A percentile compares a stretch with the other conserved stretches of the same genome.
These are phyloP conservation scores for Chenopodium suecicum DNA, from an alignment of 148 eudicot genomes.

Conservation along the genomic window DNA sequence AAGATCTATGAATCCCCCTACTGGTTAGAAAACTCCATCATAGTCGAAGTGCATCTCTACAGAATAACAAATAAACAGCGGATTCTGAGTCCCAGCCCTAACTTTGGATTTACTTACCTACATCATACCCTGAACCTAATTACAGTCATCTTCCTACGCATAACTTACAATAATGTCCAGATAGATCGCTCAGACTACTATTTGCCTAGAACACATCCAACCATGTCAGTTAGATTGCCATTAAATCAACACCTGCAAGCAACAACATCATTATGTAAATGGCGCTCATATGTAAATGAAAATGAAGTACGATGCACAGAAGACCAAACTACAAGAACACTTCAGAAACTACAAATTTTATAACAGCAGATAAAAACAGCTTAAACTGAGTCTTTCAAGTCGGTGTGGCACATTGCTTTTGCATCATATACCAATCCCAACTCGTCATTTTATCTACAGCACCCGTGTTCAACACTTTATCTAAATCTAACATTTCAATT, in stretches of 20 bases:
- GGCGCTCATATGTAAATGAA: background rate
- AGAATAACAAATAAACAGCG: conserved; percentile 15
- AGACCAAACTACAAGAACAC: background rate
- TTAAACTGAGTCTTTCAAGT: background rate
- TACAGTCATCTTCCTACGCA: conserved; percentile 27
- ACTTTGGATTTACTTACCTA: conserved; percentile 22
- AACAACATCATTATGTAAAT: background rate
- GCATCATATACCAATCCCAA: background rate
- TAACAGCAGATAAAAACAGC: background rate
- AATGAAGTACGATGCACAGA: background rate
- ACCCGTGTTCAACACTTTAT: background rate
- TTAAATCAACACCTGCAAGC: conserved; percentile 26
- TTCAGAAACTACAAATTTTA: background rate
- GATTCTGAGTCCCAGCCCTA: conserved; percentile 3
- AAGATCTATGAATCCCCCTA: conserved; percentile 7
- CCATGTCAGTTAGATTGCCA: conserved; percentile 19
- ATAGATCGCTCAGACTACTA: conserved; percentile 19
- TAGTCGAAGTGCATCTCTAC: conserved; percentile 8
- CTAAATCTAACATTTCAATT: background rate
- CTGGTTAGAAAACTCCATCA: conserved; percentile 4
- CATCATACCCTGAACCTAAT: conserved; percentile 21
- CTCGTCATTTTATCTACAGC: background rate
- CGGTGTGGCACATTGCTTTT: background rate
- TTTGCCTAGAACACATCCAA: conserved; percentile 21
- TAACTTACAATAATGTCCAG: conserved; percentile 27